Base-by-base conservation (phyloP, 2,329 filamentous ascomycete genomes). In the Xylariaceae sp. region DNA sequence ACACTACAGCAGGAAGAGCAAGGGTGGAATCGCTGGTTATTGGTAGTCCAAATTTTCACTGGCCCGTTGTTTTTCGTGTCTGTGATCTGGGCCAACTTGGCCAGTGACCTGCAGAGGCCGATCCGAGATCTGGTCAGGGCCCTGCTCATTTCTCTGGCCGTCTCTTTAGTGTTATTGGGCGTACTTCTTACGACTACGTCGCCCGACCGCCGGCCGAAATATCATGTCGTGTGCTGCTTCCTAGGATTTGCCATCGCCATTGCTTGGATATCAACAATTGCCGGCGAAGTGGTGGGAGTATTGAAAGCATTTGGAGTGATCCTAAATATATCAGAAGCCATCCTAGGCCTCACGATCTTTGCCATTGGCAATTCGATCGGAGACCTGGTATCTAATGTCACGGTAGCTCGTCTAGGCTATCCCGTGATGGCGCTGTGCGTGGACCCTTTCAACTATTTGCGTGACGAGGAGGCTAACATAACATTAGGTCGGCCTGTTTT, bases 251-350 rank as follows among this genome's bases (percentile, higher is more conserved):
- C 87, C 8, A 95, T 97, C 54, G 85, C 88, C 57, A 94, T 97
- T 53, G 88, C 89, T 21, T 99, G 95, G 94, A 96, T 97, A 63
- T 94, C 90, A 37, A 94, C 90, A 1, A 91, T 99, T 63, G 92
- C 94, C 1, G 89, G 90, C 34, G 92, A 99, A 74, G 94, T 99
- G 5, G 94, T 99, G 5, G 92, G 90, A 30, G 88, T 96, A 5
- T 80, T 99, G 59, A 97, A 99, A 72, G 88, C 94, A 0, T 77
- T 97, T 46, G 94, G 94, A 8, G 88, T 97, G 29, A 89, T 99
- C 47, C 76, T 96, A 52, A 86, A 88, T 65, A 99, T 99, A 67
- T 94, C 88, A 15, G 94, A 99, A 71, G 94, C 94, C 3, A 89
- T 99, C 58, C 80, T 99, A 10, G 94, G 94, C 1, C 80, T 99